phyloP scores from a whole-genome alignment of 441 rosid species.

The Brassica hybrid region DNA sequence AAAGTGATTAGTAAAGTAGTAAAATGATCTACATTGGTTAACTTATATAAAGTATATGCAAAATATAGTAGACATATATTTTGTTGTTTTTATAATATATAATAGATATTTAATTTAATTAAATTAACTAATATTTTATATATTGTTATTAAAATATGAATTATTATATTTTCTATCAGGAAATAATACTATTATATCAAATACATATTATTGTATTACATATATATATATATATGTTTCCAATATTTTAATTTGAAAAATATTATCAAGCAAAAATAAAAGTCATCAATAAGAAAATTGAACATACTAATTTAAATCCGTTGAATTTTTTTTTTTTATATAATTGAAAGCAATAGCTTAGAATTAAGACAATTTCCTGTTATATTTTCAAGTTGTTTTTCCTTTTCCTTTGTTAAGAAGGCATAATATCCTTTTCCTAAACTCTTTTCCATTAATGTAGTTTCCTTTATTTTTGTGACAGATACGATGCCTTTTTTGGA shows the following conservation, averaged over 20 bases:
- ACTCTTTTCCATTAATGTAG: no score
- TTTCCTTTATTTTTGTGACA: no score
- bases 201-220: background rate
- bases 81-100: no score
- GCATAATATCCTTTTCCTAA: no score
- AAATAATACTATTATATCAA: background rate
- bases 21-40: no score
- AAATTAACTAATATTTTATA: background rate
- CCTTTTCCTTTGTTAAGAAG: background rate
- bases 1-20: no score
- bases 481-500: no score
- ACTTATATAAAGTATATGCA: background rate
- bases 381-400: background rate
- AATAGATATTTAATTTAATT: no score
- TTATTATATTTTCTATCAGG: background rate
- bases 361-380: background rate
- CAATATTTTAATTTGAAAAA: background rate
- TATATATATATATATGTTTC: background rate
- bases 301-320: background rate
- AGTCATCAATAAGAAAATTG: background rate
- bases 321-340: background rate
- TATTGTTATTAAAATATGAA: background rate
- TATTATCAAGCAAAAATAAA: background rate
- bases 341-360: no score
- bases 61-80: no score